Evolutionary conservation across 1,284 basidiomycete species (phyloP).

Genomic region (Heterobasidion irregulare): DNA sequence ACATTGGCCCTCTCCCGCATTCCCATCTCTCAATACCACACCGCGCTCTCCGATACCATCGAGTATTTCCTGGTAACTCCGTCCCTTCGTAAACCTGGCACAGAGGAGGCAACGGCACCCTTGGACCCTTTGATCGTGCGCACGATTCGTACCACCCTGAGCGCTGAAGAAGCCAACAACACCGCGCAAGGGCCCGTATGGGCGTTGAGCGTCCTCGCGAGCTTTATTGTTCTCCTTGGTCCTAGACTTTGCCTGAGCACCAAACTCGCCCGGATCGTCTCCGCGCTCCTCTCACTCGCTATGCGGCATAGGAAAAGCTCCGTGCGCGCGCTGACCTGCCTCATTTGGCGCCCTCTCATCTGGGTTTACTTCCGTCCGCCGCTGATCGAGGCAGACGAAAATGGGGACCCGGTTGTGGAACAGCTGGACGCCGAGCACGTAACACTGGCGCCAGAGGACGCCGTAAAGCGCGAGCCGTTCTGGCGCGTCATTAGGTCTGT

Average conservation of each 20-base stretch:
- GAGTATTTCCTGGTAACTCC: slow-evolving; percentile 35
- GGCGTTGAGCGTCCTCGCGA: slow-evolving; percentile 56
- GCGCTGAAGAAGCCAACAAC: slow-evolving; percentile 40
- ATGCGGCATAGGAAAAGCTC: slow-evolving; percentile 53
- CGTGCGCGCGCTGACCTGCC: slow-evolving; percentile 47
- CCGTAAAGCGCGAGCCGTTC: slow-evolving; percentile 28
- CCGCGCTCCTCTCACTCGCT: slow-evolving; percentile 41
- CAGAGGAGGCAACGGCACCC: slow-evolving; percentile 13
- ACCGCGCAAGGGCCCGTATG: slow-evolving; percentile 68
- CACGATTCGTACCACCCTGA: slow-evolving; percentile 54
- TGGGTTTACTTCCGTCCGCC: slow-evolving; percentile 59
- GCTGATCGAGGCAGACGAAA: slow-evolving; percentile 19
- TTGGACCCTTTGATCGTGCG: slow-evolving; percentile 48
- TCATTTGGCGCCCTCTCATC: slow-evolving; percentile 53
- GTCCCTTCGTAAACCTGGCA: slow-evolving; percentile 3
- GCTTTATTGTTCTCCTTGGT: slow-evolving; percentile 54
- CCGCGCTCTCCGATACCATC: slow-evolving; percentile 39
- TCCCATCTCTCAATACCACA: slow-evolving; percentile 38
- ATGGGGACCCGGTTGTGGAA: slow-evolving; percentile 8
- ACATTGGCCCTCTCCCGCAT: slow-evolving; percentile 41
- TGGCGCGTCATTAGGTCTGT: slow-evolving; percentile 45
- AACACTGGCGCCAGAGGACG: slow-evolving; percentile 16
- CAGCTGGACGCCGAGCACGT: slow-evolving; percentile 21
- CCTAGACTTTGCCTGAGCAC: slow-evolving; percentile 38
- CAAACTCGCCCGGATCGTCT: slow-evolving; percentile 37